A percentile compares a stretch with the other conserved stretches of the same genome.
Evolutionary conservation across 306 rosid species (phyloP).

Genomic region (Oemleria cerasiformis): DNA sequence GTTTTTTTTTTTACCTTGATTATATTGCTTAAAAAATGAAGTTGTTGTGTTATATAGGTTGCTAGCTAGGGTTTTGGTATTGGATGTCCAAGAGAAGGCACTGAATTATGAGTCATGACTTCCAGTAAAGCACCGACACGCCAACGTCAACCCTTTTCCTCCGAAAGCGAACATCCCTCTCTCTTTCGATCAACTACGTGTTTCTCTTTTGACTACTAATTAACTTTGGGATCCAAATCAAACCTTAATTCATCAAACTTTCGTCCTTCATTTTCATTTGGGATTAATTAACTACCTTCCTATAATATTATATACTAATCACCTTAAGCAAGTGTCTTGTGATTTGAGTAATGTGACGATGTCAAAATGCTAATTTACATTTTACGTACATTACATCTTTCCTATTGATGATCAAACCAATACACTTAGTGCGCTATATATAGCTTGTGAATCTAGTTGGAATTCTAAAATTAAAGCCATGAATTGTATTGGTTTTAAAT

Average conservation of each 20-base stretch:
- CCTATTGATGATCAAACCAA: too few relatives aligned
- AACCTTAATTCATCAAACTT: background rate
- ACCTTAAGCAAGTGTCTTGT: background rate
- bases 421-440: too few relatives aligned
- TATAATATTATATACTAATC: background rate
- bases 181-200: background rate
- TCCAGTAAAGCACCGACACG: conserved; percentile 26
- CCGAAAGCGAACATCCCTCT: background rate
- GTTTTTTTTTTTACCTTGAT: too few relatives aligned
- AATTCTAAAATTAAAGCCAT: too few relatives aligned
- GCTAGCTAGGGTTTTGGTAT: background rate
- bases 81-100: conserved; percentile 1
- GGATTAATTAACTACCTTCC: too few relatives aligned
- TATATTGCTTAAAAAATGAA: background rate
- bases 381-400: too few relatives aligned
- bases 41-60: background rate
- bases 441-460: too few relatives aligned
- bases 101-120: background rate
- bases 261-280: background rate
- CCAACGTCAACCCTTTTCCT: conserved; percentile 10
- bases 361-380: background rate
- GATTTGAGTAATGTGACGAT: background rate
- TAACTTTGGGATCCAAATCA: too few relatives aligned
- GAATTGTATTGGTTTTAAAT: too few relatives aligned
- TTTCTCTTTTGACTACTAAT: background rate